Evolutionary conservation across 495 filamentous ascomycete species (phyloP).

Genomic region (Neurospora sp.): DNA sequence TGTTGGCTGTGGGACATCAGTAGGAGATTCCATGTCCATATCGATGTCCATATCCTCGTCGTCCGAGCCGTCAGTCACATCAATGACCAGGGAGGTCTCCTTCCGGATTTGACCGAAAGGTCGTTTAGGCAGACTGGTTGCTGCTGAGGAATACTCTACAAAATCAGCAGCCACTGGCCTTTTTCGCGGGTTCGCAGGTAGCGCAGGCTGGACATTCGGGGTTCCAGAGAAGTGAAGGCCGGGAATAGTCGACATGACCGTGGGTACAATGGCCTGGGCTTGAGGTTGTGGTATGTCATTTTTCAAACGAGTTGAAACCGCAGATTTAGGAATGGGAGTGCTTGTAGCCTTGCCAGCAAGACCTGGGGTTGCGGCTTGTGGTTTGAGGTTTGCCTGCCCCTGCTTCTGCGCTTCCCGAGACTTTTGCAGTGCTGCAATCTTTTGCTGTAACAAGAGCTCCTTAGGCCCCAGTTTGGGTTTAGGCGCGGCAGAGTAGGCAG

Average conservation of each 20-base stretch:
- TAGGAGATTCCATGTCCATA: conserved; percentile 38
- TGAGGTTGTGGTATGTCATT: background rate
- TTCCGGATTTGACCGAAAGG: conserved; percentile 47
- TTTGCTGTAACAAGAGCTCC: conserved; percentile 34
- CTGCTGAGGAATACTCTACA: conserved; percentile 41
- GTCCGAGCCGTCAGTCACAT: conserved; percentile 52
- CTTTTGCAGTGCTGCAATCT: conserved; percentile 38
- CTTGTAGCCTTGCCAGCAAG: background rate
- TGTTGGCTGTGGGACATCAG: conserved; percentile 21
- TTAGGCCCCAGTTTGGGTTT: conserved; percentile 31
- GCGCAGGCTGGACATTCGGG: background rate
- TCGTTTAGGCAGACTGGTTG: conserved; percentile 43
- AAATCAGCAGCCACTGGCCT: conserved; percentile 84
- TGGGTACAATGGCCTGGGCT: background rate
- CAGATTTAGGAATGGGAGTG: background rate
- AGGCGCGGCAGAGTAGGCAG: conserved; percentile 4
- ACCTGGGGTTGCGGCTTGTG: background rate
- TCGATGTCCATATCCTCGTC: conserved; percentile 42
- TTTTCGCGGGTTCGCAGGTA: conserved; percentile 41
- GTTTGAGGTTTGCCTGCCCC: conserved; percentile 4
- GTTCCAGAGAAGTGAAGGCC: conserved; percentile 5
- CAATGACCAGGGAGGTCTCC: conserved; percentile 53
- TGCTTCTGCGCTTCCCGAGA: conserved; percentile 18
- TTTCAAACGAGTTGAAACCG: background rate
- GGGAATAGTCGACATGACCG: conserved; percentile 3